These are phyloP conservation scores for Keqinozyma sinolaborantium DNA, from an alignment of 1,139 yeast genomes.

Conservation along the genomic window DNA sequence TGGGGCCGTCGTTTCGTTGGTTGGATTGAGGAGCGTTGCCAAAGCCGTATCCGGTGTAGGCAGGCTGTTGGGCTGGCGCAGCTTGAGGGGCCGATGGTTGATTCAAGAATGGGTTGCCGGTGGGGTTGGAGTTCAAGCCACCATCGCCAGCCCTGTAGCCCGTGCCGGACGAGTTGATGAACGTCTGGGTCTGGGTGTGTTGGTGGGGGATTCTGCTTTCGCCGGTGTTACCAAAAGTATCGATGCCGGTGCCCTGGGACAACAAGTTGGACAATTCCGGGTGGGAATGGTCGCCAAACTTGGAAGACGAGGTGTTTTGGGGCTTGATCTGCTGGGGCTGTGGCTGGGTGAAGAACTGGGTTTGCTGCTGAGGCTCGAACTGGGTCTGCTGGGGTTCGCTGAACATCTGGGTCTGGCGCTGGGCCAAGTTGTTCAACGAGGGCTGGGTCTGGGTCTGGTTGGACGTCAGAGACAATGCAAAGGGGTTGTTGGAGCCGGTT, in stretches of 20 bases:
- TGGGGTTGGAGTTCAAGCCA: constrained; percentile 39
- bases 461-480: constrained; percentile 50
- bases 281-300: constrained; percentile 53
- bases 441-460: constrained; percentile 22
- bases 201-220: constrained; percentile 88
- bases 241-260: constrained; percentile 88
- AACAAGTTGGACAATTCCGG: constrained; percentile 70
- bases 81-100: constrained; percentile 49
- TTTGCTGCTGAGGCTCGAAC: constrained; percentile 22
- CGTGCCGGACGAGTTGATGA: constrained; percentile 84
- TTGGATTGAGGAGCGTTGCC: constrained; percentile 51
- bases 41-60: constrained; percentile 89
- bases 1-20: constrained; percentile 40
- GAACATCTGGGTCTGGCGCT: constrained; percentile 21
- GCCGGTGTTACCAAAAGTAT: constrained; percentile 95
- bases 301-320: constrained; percentile 34
- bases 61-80: constrained; percentile 27
- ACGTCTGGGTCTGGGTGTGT: constrained; percentile 77
- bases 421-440: constrained; percentile 17
- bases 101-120: constrained; percentile 84
- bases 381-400: constrained; percentile 17
- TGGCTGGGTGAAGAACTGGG: constrained; percentile 16
- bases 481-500: constrained; percentile 90
- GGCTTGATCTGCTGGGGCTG: constrained; percentile 22
- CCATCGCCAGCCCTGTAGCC: constrained; percentile 53